Base-by-base conservation (phyloP, 2,329 filamentous ascomycete species). In the Colletotrichum viniferum region DNA sequence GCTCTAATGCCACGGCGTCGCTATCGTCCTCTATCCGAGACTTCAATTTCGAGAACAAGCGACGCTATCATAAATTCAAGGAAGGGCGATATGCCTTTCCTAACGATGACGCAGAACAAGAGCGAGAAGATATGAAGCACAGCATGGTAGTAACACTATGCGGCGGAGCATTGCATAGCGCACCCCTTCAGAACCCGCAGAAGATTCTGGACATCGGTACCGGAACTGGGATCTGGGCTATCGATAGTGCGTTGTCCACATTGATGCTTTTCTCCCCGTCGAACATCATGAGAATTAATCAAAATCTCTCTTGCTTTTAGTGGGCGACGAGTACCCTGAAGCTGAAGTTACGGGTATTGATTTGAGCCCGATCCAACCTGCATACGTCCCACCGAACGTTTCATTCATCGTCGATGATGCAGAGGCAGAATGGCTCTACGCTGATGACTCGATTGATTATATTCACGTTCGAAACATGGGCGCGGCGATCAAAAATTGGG, bases 171-270 rank as follows among this genome's bases (percentile, higher is more conserved):
- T n/a, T 70, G 4, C 71, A 73, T 8, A 28, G 26, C 26, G 71
- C 65, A 3, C 71, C 66, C 3, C 12, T 73, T 0, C 5, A 70
- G 4, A 69, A 68, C 9, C 70, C 74, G 0, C 64, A 66, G 8
- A 63, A 61, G 2, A 43, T 73, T 4, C 14, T 76, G 1, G 74
- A 76, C 6, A 14, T 76, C 4, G 71, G 74, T 9, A 76, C 70
- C 14, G 88, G 88, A 3, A 87, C 86, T 38, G 87, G 87, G 26
- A 85, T 90, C 60, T 92, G 91, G 90, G 90, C 90, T 3, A 87
- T 90, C 66, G 87, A 88, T 77, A 82, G 87, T 88, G 78, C 30
- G 83, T 82, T 48, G 9, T n/a, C n/a, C 18, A n/a, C 18, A 48
- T 48, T 48, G 38, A 48, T n/a, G 24, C 8, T 7, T 7, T 7